A percentile compares a stretch with the other conserved stretches of the same genome.
Evolutionary conservation across 192 early-diverging fungal genomes (phyloP).

Genomic region (Dispira parvispora): DNA sequence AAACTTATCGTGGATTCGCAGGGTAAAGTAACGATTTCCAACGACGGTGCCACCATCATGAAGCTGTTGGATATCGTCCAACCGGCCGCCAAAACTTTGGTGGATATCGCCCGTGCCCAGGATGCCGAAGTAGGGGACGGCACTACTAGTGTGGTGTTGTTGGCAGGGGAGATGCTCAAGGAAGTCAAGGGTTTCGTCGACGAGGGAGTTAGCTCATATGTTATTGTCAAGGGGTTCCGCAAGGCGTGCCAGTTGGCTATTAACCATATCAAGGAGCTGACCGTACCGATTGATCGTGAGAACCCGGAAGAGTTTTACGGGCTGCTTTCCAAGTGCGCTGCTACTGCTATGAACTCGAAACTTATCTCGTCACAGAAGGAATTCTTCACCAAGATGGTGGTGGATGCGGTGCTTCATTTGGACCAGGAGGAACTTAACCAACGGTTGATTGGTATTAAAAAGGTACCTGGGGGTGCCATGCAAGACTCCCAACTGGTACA

Average conservation of each 20-base stretch:
- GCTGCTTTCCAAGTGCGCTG: constrained; percentile 89
- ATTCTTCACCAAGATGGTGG: constrained; percentile 97
- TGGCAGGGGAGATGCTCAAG: constrained; percentile 94
- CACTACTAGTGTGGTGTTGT: constrained; percentile 90
- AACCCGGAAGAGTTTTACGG: constrained; percentile 72
- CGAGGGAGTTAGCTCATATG: constrained; percentile 86
- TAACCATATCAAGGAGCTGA: constrained; percentile 84
- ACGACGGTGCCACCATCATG: constrained; percentile 99
- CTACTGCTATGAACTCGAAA: constrained; percentile 97
- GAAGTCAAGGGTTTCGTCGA: constrained; percentile 87
- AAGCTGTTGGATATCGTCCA: constrained; percentile 95
- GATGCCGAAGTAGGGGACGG: constrained; percentile 98
- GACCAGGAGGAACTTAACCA: constrained; percentile 95
- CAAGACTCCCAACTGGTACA: constrained; percentile 91
- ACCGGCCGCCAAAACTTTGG: constrained; percentile 93
- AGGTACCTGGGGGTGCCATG: constrained; percentile 95
- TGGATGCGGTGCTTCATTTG: constrained; percentile 86
- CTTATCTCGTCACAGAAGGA: constrained; percentile 90
- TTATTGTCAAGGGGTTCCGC: constrained; percentile 89
- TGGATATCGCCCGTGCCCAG: constrained; percentile 95
- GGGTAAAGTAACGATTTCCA: constrained; percentile 87
- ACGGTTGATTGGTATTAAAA: constrained; percentile 96
- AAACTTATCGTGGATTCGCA: constrained; percentile 93
- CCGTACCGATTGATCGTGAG: constrained; percentile 65
- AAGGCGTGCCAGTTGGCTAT: constrained; percentile 82